Conservation (phyloP, 176 grass and related monocot species). For the Ensete glaucum region DNA sequence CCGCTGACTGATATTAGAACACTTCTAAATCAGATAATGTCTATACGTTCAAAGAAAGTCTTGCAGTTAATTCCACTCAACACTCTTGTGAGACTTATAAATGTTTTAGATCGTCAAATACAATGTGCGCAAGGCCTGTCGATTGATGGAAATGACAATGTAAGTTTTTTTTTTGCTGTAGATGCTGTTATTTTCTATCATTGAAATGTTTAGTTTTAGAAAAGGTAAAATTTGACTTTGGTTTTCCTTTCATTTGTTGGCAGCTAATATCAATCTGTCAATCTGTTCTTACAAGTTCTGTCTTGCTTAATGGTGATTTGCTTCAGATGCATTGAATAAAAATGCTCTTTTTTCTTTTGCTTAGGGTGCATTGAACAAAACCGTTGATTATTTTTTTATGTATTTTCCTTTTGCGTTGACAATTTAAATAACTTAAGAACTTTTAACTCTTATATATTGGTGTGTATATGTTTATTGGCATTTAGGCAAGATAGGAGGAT, state of each 20-base stretch:
- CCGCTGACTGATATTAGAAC: conserved; percentile 59
- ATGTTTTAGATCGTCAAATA: conserved; percentile 86
- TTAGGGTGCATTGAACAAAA: background rate
- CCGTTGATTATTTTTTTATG: background rate
- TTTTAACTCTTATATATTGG: too few relatives aligned
- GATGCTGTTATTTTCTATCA: conserved; percentile 9
- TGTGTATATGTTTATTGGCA: too few relatives aligned
- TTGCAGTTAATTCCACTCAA: conserved; percentile 75
- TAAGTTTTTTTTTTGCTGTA: conserved; percentile 23
- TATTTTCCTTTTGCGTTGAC: background rate
- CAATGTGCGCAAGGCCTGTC: conserved; percentile 86
- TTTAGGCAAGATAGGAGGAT: too few relatives aligned
- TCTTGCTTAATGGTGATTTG: too few relatives aligned
- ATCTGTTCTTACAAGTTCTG: too few relatives aligned
- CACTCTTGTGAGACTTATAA: conserved; percentile 52
- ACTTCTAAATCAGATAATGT: conserved; percentile 82
- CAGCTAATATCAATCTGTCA: background rate
- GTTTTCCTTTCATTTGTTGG: background rate
- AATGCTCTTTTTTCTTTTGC: background rate
- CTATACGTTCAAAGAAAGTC: conserved; percentile 58
- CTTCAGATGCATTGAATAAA: too few relatives aligned
- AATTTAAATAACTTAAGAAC: background rate
- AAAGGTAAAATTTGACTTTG: background rate
- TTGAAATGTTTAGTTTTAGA: background rate
- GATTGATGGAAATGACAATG: conserved; percentile 72